phyloP scores from a whole-genome alignment of 352 stramenopile species.

The Phytophthora fragariaefolia region DNA sequence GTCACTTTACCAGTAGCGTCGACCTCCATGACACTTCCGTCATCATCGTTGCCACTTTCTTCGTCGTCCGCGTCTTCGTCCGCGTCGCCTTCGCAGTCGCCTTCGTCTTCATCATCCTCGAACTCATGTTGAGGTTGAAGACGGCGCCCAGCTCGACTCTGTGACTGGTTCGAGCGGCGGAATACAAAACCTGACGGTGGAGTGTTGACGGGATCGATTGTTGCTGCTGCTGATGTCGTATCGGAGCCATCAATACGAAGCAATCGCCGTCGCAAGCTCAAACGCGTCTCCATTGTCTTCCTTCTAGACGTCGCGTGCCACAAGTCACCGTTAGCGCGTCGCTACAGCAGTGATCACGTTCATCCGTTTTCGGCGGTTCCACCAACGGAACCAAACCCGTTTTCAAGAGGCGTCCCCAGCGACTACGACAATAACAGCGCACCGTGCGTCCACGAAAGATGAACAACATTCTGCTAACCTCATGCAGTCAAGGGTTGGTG shows the following conservation, averaged over 20 bases:
- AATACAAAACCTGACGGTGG: background rate
- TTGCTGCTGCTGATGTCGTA: background rate
- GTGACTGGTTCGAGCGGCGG: constrained; percentile 13
- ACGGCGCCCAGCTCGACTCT: background rate
- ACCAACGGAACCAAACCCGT: constrained; percentile 2
- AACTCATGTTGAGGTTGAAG: constrained; percentile 30
- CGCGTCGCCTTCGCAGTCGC: constrained; percentile 40
- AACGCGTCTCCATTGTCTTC: constrained; percentile 33
- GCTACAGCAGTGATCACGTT: background rate
- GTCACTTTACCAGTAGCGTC: background rate
- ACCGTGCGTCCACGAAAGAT: too few relatives aligned
- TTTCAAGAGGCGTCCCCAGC: background rate
- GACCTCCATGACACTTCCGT: constrained; percentile 3
- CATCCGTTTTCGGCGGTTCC: constrained; percentile 11
- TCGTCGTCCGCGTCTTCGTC: constrained; percentile 60
- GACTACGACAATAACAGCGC: too few relatives aligned
- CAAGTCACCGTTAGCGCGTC: constrained; percentile 3
- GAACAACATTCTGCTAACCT: too few relatives aligned
- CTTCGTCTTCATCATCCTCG: constrained; percentile 33
- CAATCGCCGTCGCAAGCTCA: constrained; percentile 32
- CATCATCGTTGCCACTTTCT: constrained; percentile 45
- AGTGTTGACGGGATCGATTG: background rate
- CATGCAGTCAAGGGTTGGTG: too few relatives aligned
- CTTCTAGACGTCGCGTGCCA: background rate
- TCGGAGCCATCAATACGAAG: constrained; percentile 42